phyloP scores from a whole-genome alignment of 2,329 filamentous ascomycete genomes.

The Calonectria pteridis region DNA sequence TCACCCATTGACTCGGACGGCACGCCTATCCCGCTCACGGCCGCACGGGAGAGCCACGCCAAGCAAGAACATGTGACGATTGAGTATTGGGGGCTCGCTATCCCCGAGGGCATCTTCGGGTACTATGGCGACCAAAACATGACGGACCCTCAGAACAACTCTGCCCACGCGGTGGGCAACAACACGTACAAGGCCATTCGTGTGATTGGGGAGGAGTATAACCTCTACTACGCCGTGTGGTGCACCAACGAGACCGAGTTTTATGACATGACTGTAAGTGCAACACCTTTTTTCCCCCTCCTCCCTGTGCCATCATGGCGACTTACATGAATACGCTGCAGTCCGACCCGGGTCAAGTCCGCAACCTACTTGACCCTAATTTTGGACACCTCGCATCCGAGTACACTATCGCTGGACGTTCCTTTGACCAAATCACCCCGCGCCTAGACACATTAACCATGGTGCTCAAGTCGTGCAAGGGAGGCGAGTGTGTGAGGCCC shows the following conservation, averaged over 20 bases:
- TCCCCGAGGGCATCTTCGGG: slow-evolving; percentile 43
- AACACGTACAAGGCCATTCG: slow-evolving; percentile 69
- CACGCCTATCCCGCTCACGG: slow-evolving; percentile 55
- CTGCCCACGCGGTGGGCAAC: slow-evolving; percentile 32
- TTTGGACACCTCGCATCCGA: background rate
- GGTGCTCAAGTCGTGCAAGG: slow-evolving; percentile 20
- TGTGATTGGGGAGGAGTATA: slow-evolving; percentile 60
- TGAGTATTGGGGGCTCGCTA: slow-evolving; percentile 64
- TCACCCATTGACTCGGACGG: slow-evolving; percentile 64
- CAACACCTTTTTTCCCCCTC: too few species aligned
- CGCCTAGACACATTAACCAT: slow-evolving; percentile 10
- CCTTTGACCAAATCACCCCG: background rate
- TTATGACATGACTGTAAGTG: slow-evolving; percentile 62
- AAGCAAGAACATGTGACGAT: slow-evolving; percentile 62
- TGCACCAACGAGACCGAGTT: slow-evolving; percentile 63
- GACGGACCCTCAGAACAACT: background rate
- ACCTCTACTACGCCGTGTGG: slow-evolving; percentile 68
- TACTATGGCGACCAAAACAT: slow-evolving; percentile 11
- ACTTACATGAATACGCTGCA: background rate
- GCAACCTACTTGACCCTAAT: slow-evolving; percentile 9
- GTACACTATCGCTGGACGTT: background rate
- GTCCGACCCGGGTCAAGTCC: slow-evolving; percentile 15
- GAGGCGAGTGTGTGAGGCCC: background rate
- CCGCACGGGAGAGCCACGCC: slow-evolving; percentile 27
- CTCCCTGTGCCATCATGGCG: too few species aligned